Percentiles rank a stretch among this genome's conserved stretches.
Conservation (phyloP, 2,329 filamentous ascomycete genomes). For the Aspergillus tanneri region DNA sequence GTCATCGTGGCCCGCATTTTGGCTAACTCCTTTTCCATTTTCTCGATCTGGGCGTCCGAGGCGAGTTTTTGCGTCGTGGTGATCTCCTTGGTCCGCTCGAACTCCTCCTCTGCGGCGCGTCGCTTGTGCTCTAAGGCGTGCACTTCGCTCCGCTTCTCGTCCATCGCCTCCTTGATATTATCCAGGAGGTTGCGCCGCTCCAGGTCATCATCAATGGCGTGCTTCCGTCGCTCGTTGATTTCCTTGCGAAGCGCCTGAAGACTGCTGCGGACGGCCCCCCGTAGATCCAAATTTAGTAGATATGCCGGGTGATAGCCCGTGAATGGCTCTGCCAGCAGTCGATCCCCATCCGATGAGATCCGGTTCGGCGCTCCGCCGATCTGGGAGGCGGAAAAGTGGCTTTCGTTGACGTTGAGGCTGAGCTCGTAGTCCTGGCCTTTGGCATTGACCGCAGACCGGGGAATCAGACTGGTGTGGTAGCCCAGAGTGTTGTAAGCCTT, state of each 20-base stretch:
- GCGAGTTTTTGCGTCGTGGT: constrained; percentile 84
- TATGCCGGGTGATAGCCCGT: constrained; percentile 89
- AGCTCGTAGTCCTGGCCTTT: constrained; percentile 84
- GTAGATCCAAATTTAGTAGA: constrained; percentile 83
- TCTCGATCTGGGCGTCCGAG: constrained; percentile 91
- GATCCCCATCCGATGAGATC: constrained; percentile 61
- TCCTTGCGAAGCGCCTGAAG: constrained; percentile 81
- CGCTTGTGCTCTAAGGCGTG: constrained; percentile 87
- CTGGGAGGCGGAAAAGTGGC: constrained; percentile 70
- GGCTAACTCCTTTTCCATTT: constrained; percentile 97
- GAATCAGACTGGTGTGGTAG: constrained; percentile 91
- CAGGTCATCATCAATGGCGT: constrained; percentile 84
- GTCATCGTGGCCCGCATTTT: constrained; percentile 82
- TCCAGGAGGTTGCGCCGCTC: constrained; percentile 92
- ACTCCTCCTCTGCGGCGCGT: constrained; percentile 84
- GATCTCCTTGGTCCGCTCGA: constrained; percentile 87
- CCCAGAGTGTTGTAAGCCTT: constrained; percentile 91
- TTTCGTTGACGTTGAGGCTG: constrained; percentile 74
- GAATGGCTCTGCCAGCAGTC: constrained; percentile 75
- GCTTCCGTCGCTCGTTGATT: constrained; percentile 81
- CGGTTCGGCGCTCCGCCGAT: constrained; percentile 50
- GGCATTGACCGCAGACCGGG: constrained; percentile 77
- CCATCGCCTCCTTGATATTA: constrained; percentile 92
- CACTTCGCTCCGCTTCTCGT: constrained; percentile 90
- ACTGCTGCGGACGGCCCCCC: constrained; percentile 75